These are phyloP conservation scores for Lasiodiplodia gonubiensis DNA, from an alignment of 2,329 filamentous ascomycete genomes.

Conservation along the genomic window DNA sequence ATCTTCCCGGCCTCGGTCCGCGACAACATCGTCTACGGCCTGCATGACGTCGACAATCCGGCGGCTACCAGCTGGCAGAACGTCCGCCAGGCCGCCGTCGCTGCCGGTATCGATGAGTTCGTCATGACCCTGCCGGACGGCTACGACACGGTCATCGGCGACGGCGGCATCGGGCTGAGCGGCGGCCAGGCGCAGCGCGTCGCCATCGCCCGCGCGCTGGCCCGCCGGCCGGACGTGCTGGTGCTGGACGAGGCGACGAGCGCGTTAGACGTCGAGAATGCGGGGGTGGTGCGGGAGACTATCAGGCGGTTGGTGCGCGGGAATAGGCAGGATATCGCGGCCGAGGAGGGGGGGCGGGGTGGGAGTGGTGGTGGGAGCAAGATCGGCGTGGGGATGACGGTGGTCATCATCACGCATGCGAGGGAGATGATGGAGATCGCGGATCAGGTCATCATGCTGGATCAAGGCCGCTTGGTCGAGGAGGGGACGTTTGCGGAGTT, in stretches of 20 bases:
- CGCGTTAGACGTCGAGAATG: conserved; percentile 73
- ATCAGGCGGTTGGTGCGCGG: conserved; percentile 59
- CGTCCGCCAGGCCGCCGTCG: conserved; percentile 58
- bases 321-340: neutral
- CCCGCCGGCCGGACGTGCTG: conserved; percentile 72
- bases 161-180: conserved; percentile 74
- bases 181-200: conserved; percentile 85
- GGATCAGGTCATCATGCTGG: conserved; percentile 72
- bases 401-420: conserved; percentile 82
- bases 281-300: conserved; percentile 67
- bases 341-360: conserved; percentile 27
- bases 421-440: conserved; percentile 85
- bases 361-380: neutral
- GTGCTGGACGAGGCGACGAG: conserved; percentile 88
- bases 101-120: conserved; percentile 77
- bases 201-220: conserved; percentile 78
- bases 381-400: conserved; percentile 59
- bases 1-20: conserved; percentile 79
- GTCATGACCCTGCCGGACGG: conserved; percentile 72
- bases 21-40: conserved; percentile 83
- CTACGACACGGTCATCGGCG: conserved; percentile 76
- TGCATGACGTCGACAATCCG: conserved; percentile 61
- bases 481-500: conserved; percentile 70
- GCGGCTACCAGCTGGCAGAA: conserved; percentile 44
- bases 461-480: conserved; percentile 72